Conservation (phyloP, 495 filamentous ascomycete species). For the Aspergillus steynii region DNA sequence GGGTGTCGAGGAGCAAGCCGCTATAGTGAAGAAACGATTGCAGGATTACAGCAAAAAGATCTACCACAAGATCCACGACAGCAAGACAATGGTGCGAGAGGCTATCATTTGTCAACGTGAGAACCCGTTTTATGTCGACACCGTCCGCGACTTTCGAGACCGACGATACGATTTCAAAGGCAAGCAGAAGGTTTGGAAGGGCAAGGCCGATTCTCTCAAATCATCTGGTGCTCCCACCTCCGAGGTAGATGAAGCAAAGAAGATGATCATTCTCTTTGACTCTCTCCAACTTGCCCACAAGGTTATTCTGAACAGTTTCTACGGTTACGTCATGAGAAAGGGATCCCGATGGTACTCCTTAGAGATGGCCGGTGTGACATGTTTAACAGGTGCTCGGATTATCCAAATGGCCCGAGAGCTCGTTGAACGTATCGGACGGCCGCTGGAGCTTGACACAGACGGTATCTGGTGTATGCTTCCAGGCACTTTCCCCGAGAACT, state of each 20-base stretch:
- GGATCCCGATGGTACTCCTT: constrained; percentile 98
- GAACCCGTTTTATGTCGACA: constrained; percentile 98
- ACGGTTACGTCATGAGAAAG: constrained; percentile 99
- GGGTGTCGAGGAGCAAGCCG: constrained; percentile 77
- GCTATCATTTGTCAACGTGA: constrained; percentile 98
- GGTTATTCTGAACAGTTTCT: constrained; percentile 98
- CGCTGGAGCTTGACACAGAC: constrained; percentile 96
- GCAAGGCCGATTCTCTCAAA: constrained; percentile 86
- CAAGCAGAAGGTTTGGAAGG: constrained; percentile 97
- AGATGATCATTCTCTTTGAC: constrained; percentile 97
- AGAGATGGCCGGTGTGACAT: constrained; percentile 99
- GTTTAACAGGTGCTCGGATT: constrained; percentile 92
- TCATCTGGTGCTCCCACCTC: constrained; percentile 69
- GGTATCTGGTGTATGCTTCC: constrained; percentile 99
- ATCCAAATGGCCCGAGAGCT: constrained; percentile 96
- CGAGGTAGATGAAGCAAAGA: constrained; percentile 93
- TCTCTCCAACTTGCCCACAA: constrained; percentile 97
- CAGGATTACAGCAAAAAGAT: constrained; percentile 97
- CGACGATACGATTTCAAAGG: constrained; percentile 98
- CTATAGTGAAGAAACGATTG: constrained; percentile 79
- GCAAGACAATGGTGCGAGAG: constrained; percentile 88
- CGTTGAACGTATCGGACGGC: constrained; percentile 90
- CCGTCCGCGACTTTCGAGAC: constrained; percentile 92
- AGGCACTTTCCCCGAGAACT: constrained; percentile 95
- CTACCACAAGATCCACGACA: constrained; percentile 98